A percentile compares a stretch with the other conserved stretches of the same genome.
phyloP scores from a whole-genome alignment of 2,329 filamentous ascomycete species.

The Pseudogymnoascus sp. region DNA sequence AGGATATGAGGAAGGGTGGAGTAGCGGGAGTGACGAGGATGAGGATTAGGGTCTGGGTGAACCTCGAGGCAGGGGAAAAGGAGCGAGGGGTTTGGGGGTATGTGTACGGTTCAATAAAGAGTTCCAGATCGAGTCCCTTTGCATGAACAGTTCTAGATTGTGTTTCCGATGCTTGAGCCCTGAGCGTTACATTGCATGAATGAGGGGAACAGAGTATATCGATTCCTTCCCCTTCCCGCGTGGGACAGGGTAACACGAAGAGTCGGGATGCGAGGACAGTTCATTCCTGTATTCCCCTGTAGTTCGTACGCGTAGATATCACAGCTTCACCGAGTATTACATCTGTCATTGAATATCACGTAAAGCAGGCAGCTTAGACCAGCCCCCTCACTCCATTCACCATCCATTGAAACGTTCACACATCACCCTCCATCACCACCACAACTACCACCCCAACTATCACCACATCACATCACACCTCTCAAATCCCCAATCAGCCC shows the following conservation, averaged over 20 bases:
- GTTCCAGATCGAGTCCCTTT: not conserved
- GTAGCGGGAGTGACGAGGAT: conserved; percentile 63
- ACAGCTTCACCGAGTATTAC: not conserved
- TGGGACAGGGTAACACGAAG: not conserved
- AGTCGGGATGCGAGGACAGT: not conserved
- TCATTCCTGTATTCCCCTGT: not conserved
- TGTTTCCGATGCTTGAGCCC: not conserved
- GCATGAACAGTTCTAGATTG: not conserved
- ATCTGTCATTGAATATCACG: not conserved
- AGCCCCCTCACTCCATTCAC: not conserved
- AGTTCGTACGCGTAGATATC: not conserved
- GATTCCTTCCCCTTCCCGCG: not conserved
- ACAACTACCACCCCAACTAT: not conserved
- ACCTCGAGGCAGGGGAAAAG: not conserved
- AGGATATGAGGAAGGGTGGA: conserved; percentile 83
- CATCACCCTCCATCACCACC: not conserved
- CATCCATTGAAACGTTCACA: not conserved
- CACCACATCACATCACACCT: not conserved
- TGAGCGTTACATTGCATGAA: not conserved
- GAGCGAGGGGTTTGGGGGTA: not conserved
- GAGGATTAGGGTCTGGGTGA: conserved; percentile 41
- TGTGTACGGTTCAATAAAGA: not conserved
- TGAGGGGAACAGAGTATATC: not conserved
- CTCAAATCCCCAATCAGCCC: not conserved
- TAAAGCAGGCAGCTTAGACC: not conserved